Percentiles rank a stretch among this genome's conserved stretches.
phyloP scores from a whole-genome alignment of 2,329 filamentous ascomycete genomes.

The Diaporthe australafricana region DNA sequence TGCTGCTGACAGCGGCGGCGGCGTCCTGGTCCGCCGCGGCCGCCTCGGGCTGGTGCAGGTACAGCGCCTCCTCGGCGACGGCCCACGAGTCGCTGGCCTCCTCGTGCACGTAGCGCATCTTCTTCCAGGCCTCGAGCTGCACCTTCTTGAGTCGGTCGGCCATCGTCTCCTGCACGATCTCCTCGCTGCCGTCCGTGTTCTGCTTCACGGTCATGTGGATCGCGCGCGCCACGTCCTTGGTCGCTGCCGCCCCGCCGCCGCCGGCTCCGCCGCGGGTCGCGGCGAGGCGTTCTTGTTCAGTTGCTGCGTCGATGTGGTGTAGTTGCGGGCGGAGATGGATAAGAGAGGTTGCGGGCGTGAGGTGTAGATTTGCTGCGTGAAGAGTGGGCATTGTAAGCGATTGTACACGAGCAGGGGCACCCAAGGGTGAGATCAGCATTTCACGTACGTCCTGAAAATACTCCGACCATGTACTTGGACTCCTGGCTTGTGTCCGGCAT shows the following conservation, averaged over 20 bases:
- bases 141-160: slow-evolving; percentile 80
- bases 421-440: neutral
- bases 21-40: slow-evolving; percentile 32
- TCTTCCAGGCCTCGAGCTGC: slow-evolving; percentile 85
- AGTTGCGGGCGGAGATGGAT: slow-evolving; percentile 92
- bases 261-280: slow-evolving; percentile 53
- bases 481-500: slow-evolving; percentile 72
- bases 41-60: slow-evolving; percentile 53
- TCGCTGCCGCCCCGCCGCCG: slow-evolving; percentile 44
- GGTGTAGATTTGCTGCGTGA: slow-evolving; percentile 79
- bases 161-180: slow-evolving; percentile 76
- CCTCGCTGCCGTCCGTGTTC: slow-evolving; percentile 73
- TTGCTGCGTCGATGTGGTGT: slow-evolving; percentile 88
- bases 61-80: slow-evolving; percentile 79
- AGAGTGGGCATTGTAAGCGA: neutral
- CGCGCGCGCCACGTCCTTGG: slow-evolving; percentile 70
- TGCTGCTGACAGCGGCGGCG: slow-evolving; percentile 9
- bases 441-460: slow-evolving; percentile 80
- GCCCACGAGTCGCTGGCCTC: slow-evolving; percentile 81
- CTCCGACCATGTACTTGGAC: slow-evolving; percentile 90
- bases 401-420: neutral
- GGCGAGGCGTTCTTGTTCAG: slow-evolving; percentile 75
- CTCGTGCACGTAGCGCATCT: slow-evolving; percentile 84
- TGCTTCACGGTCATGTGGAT: slow-evolving; percentile 91
- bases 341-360: slow-evolving; percentile 84